phyloP scores from a whole-genome alignment of 352 stramenopile genomes.

The Thalassiosira mediterranea region DNA sequence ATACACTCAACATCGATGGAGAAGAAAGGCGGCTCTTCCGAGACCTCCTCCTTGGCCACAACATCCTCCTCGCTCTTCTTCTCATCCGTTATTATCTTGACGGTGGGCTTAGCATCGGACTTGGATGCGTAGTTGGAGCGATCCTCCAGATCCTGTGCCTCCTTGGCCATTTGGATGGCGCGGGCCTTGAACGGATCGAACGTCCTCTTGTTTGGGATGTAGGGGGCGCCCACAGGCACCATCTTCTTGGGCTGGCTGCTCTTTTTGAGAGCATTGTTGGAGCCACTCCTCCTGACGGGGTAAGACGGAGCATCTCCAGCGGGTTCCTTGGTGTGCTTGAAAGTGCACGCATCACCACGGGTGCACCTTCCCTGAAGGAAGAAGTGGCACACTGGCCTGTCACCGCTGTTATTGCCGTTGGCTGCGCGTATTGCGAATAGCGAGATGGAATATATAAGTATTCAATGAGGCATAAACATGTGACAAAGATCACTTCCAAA shows the following conservation, averaged over 20 bases:
- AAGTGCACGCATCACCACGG: constrained; percentile 26
- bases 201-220: constrained; percentile 14
- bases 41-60: constrained; percentile 12
- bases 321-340: constrained; percentile 23
- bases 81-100: constrained; percentile 1
- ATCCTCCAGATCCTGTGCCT: constrained; percentile 52
- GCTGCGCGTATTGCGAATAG: constrained; percentile 21
- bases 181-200: constrained; percentile 48
- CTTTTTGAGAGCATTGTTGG: too few species aligned
- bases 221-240: not conserved
- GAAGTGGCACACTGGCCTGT: constrained; percentile 37
- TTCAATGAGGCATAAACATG: too few species aligned
- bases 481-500: too few species aligned
- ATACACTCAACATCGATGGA: constrained; percentile 93
- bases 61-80: constrained; percentile 11
- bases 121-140: constrained; percentile 30
- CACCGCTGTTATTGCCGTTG: constrained; percentile 11
- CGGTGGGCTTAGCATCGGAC: not conserved
- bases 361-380: constrained; percentile 36
- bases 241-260: not conserved
- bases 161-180: constrained; percentile 41
- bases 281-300: too few species aligned
- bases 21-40: constrained; percentile 83
- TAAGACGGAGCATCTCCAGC: not conserved
- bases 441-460: not conserved